Evolutionary conservation across 2,329 filamentous ascomycete species (phyloP).

Genomic region (Hypomyces rosellus): DNA sequence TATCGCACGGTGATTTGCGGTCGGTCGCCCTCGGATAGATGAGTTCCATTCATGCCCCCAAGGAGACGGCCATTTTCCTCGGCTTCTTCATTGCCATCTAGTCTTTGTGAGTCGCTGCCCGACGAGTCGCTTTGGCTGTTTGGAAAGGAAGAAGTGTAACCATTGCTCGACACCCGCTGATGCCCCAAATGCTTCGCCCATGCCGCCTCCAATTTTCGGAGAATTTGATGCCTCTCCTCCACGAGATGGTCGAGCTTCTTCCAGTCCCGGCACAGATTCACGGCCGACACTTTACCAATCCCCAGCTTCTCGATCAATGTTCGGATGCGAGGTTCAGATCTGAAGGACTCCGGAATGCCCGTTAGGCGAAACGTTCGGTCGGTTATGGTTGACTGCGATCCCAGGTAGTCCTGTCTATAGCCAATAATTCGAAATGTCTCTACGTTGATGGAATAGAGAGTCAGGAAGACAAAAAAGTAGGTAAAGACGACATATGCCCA

Average conservation of each 20-base stretch:
- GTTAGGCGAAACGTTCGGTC: conserved; percentile 90
- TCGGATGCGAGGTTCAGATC: conserved; percentile 77
- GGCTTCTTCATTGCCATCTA: conserved; percentile 35
- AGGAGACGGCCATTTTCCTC: conserved; percentile 58
- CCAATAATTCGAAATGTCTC: conserved; percentile 83
- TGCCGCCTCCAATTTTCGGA: conserved; percentile 72
- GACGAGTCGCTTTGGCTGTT: conserved; percentile 12
- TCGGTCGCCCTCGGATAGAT: conserved; percentile 38
- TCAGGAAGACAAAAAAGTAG: conserved; percentile 81
- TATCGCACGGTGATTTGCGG: conserved; percentile 73
- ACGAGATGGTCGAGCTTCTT: conserved; percentile 70
- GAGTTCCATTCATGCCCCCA: conserved; percentile 30
- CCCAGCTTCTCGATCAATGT: conserved; percentile 79
- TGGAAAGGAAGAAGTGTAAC: conserved; percentile 1
- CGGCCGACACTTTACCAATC: conserved; percentile 83
- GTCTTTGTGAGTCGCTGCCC: conserved; percentile 22
- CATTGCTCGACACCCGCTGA: conserved; percentile 13
- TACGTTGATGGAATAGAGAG: conserved; percentile 73
- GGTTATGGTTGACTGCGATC: conserved; percentile 89
- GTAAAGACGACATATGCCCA: conserved; percentile 96
- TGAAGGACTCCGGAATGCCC: conserved; percentile 73
- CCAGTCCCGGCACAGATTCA: conserved; percentile 86
- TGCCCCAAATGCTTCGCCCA: conserved; percentile 62
- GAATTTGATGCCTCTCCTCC: conserved; percentile 53
- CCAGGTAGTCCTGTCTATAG: conserved; percentile 83